These are phyloP conservation scores for Psilocybe sp. DNA, from an alignment of 768 basidiomycete genomes.

Conservation along the genomic window DNA sequence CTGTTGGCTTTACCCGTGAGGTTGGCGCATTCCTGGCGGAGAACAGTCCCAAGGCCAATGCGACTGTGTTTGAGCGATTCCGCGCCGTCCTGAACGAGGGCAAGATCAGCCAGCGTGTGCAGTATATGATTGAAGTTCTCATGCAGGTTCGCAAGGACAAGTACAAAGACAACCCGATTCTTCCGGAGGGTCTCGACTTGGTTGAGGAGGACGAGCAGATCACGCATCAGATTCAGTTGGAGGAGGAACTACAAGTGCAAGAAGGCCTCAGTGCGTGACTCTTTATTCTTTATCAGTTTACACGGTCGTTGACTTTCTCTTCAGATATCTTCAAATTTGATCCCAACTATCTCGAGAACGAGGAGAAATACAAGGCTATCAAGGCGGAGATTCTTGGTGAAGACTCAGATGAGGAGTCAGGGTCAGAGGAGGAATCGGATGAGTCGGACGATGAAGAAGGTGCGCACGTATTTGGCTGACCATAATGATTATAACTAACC, in stretches of 20 bases:
- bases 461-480: conserved; percentile 8
- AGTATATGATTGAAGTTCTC: conserved; percentile 99
- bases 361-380: conserved; percentile 90
- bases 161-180: conserved; percentile 96
- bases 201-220: conserved; percentile 99
- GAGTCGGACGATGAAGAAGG: conserved; percentile 63
- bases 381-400: conserved; percentile 94
- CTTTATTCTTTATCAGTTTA: neutral
- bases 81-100: conserved; percentile 96
- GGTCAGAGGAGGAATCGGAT: conserved; percentile 42
- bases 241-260: conserved; percentile 92
- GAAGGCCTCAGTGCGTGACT: conserved; percentile 82
- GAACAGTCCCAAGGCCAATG: conserved; percentile 92
- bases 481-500: neutral
- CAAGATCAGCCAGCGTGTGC: conserved; percentile 90
- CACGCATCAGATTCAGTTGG: conserved; percentile 88
- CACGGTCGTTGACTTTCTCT: conserved; percentile 6
- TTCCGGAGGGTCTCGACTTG: conserved; percentile 92
- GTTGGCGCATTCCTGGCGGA: conserved; percentile 93
- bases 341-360: conserved; percentile 82
- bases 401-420: conserved; percentile 73
- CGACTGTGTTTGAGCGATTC: conserved; percentile 95
- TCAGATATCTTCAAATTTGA: conserved; percentile 95
- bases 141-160: conserved; percentile 99
- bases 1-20: conserved; percentile 96